These are phyloP conservation scores for Tardiomyces blankii DNA, from an alignment of 1,139 yeast species.

Conservation along the genomic window DNA sequence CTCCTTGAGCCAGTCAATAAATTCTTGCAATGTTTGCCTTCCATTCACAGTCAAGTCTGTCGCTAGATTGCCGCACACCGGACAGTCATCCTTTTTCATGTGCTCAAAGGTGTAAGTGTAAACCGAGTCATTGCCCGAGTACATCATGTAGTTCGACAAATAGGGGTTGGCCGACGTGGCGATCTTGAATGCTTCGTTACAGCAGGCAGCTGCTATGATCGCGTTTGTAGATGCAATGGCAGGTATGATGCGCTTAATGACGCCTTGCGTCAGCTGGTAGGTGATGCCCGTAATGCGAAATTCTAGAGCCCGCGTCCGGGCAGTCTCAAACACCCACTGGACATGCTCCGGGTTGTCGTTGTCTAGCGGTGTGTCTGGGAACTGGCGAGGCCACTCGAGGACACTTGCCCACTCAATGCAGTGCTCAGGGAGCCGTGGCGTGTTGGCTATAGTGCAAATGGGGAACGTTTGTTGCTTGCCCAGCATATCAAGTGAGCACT, in stretches of 20 bases:
- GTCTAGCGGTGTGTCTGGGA: constrained; percentile 40
- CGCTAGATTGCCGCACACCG: constrained; percentile 56
- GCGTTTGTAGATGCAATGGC: constrained; percentile 95
- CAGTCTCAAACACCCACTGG: constrained; percentile 48
- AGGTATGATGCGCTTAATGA: constrained; percentile 85
- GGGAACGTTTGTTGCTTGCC: constrained; percentile 69
- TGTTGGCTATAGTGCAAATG: constrained; percentile 87
- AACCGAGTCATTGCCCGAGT: constrained; percentile 68
- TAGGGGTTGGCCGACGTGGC: constrained; percentile 59
- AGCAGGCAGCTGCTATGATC: constrained; percentile 81
- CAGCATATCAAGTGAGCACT: constrained; percentile 74
- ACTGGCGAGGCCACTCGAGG: constrained; percentile 56
- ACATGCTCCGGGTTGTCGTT: constrained; percentile 62
- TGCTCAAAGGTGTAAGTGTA: constrained; percentile 64
- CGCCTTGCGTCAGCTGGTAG: constrained; percentile 64
- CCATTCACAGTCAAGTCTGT: constrained; percentile 26
- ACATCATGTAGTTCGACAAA: constrained; percentile 76
- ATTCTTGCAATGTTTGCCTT: constrained; percentile 38
- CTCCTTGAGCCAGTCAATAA: constrained; percentile 32
- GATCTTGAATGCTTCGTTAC: constrained; percentile 77
- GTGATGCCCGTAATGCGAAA: constrained; percentile 68
- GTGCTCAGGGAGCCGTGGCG: constrained; percentile 90
- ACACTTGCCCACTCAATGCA: constrained; percentile 88
- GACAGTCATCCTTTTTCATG: constrained; percentile 49
- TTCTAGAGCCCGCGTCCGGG: constrained; percentile 47